Percentiles rank a stretch among this genome's conserved stretches.
These are phyloP conservation scores for Sisymbrium altissimum DNA, from an alignment of 345 rosid genomes.

Conservation along the genomic window DNA sequence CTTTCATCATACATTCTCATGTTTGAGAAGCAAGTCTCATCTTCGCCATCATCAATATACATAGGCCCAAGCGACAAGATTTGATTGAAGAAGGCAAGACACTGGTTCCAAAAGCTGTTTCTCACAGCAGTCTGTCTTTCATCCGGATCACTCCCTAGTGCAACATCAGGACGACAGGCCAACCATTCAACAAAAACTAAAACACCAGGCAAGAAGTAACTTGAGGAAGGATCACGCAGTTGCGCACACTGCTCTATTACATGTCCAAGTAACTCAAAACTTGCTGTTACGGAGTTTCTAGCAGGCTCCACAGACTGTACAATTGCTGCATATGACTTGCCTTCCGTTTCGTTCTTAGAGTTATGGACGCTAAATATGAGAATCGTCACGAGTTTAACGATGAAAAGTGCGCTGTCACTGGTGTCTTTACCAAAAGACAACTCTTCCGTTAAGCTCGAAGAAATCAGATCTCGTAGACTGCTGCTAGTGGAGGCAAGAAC, in stretches of 20 bases:
- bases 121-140: slow-evolving; percentile 62
- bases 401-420: slow-evolving; percentile 58
- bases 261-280: slow-evolving; percentile 68
- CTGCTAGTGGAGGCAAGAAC: slow-evolving; percentile 60
- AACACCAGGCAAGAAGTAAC: slow-evolving; percentile 75
- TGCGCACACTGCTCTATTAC: slow-evolving; percentile 59
- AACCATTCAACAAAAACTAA: slow-evolving; percentile 90
- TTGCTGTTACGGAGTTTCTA: slow-evolving; percentile 76
- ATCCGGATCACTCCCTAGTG: slow-evolving; percentile 59
- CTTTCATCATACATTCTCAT: slow-evolving; percentile 92
- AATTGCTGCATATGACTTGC: slow-evolving; percentile 86
- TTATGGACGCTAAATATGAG: slow-evolving; percentile 75
- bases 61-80: slow-evolving; percentile 47
- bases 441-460: slow-evolving; percentile 58
- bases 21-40: slow-evolving; percentile 76
- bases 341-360: slow-evolving; percentile 66
- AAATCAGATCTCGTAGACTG: slow-evolving; percentile 63
- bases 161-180: slow-evolving; percentile 83
- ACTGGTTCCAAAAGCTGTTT: slow-evolving; percentile 67
- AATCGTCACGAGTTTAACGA: slow-evolving; percentile 65
- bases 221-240: slow-evolving; percentile 66
- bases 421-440: slow-evolving; percentile 67
- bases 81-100: slow-evolving; percentile 64
- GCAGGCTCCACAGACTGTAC: slow-evolving; percentile 82
- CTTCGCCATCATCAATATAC: slow-evolving; percentile 62